Evolutionary conservation across 768 basidiomycete genomes (phyloP).

Genomic region (Tylopilus sp.): DNA sequence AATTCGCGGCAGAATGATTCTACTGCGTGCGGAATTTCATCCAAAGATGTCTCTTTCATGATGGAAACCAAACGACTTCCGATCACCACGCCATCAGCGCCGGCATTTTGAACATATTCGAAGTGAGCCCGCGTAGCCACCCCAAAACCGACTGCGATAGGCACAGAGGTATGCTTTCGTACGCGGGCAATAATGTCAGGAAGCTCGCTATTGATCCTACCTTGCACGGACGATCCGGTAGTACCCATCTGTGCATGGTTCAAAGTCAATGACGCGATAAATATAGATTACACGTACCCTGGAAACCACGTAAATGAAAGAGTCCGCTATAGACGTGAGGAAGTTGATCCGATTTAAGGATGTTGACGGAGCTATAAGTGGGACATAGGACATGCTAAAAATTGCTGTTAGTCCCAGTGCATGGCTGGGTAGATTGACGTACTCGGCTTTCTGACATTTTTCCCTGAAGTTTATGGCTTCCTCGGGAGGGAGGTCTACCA

Average conservation of each 20-base stretch:
- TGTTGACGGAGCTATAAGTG: slow-evolving; percentile 93
- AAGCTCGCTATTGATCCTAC: slow-evolving; percentile 68
- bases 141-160: slow-evolving; percentile 95
- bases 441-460: slow-evolving; percentile 82
- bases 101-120: slow-evolving; percentile 75
- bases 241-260: slow-evolving; percentile 80
- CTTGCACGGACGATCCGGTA: slow-evolving; percentile 83
- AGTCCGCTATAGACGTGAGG: slow-evolving; percentile 89
- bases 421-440: slow-evolving; percentile 28
- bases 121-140: slow-evolving; percentile 90
- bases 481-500: slow-evolving; percentile 97
- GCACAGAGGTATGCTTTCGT: slow-evolving; percentile 70
- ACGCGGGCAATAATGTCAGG: slow-evolving; percentile 84
- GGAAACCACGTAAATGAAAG: slow-evolving; percentile 98
- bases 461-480: slow-evolving; percentile 89
- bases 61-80: slow-evolving; percentile 82
- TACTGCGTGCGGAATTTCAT: slow-evolving; percentile 49
- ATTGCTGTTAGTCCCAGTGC: slow-evolving; percentile 3
- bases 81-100: slow-evolving; percentile 95
- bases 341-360: slow-evolving; percentile 84
- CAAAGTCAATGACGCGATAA: background rate
- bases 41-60: slow-evolving; percentile 62
- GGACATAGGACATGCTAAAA: slow-evolving; percentile 86
- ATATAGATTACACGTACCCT: slow-evolving; percentile 50
- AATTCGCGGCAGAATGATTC: slow-evolving; percentile 76